These are phyloP conservation scores for Macadamia tetraphylla DNA, from an alignment of 164 flowering plant genomes.

Conservation along the genomic window DNA sequence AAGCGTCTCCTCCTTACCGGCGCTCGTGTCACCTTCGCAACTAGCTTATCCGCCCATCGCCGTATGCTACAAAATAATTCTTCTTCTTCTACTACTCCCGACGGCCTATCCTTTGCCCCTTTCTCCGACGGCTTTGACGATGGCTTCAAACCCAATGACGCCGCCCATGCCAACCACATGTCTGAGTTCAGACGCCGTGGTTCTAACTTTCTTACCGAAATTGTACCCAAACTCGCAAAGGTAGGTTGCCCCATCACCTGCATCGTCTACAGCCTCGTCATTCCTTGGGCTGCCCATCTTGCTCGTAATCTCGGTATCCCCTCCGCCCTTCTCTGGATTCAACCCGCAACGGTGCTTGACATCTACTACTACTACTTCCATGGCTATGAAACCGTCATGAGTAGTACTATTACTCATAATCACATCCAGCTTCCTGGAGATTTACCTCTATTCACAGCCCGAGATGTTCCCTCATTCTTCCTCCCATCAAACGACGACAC, in stretches of 20 bases:
- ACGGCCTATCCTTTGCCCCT: slow-evolving; percentile 13
- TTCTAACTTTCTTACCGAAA: background rate
- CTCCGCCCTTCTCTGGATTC: slow-evolving; percentile 16
- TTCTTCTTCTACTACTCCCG: background rate
- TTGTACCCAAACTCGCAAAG: background rate
- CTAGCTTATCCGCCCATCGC: slow-evolving; percentile 14
- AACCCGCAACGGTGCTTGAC: slow-evolving; percentile 14
- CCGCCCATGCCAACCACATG: background rate
- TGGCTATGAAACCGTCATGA: slow-evolving; percentile 4
- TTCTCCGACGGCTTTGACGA: slow-evolving; percentile 23
- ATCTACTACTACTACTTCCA: slow-evolving; percentile 14
- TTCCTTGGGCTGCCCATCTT: slow-evolving; percentile 20
- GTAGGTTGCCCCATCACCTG: background rate
- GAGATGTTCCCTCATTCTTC: slow-evolving; percentile 15
- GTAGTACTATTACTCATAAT: no score
- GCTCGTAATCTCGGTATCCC: slow-evolving; percentile 12
- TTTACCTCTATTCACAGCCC: no score
- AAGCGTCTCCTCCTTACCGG: slow-evolving; percentile 18
- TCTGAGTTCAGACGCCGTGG: slow-evolving; percentile 3
- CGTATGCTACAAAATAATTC: no score
- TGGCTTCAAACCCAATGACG: background rate
- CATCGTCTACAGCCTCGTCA: slow-evolving; percentile 9
- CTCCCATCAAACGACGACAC: background rate
- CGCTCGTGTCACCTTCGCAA: slow-evolving; percentile 21
- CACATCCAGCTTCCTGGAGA: background rate